Percentiles rank a stretch among this genome's conserved stretches.
phyloP scores from a whole-genome alignment of 805 yeast species.

The Myxozyma melibiosi region DNA sequence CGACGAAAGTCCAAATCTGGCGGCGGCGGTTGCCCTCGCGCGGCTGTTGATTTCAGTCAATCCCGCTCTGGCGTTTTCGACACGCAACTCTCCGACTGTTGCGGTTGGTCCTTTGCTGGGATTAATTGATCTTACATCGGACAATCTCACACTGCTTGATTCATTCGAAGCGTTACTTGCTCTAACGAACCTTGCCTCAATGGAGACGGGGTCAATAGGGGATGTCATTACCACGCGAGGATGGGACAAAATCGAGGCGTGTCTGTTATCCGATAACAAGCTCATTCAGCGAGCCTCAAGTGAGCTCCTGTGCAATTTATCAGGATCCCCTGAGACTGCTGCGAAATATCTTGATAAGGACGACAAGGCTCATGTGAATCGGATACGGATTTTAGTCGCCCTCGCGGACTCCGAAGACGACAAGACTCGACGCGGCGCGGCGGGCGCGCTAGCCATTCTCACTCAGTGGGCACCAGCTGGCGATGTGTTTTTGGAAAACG shows the following conservation, averaged over 20 bases:
- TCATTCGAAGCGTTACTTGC: conserved; percentile 63
- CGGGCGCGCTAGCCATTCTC: conserved; percentile 46
- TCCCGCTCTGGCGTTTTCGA: conserved; percentile 43
- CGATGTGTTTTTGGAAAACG: conserved; percentile 36
- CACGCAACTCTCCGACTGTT: conserved; percentile 39
- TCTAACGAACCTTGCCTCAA: conserved; percentile 65
- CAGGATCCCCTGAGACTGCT: conserved; percentile 45
- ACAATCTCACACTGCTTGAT: conserved; percentile 42
- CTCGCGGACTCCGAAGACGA: conserved; percentile 42
- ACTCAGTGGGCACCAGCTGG: conserved; percentile 45
- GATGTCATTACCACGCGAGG: conserved; percentile 46
- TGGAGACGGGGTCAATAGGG: conserved; percentile 47
- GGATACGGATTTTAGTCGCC: conserved; percentile 41
- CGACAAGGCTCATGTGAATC: conserved; percentile 35
- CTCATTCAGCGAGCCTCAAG: conserved; percentile 60
- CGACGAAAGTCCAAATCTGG: conserved; percentile 18
- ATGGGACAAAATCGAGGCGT: conserved; percentile 52
- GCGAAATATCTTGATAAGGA: conserved; percentile 42
- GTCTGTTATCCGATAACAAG: conserved; percentile 50
- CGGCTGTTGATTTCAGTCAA: conserved; percentile 43
- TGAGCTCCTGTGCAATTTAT: conserved; percentile 66
- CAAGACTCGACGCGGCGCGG: conserved; percentile 43
- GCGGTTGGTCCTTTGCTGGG: conserved; percentile 41
- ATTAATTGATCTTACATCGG: conserved; percentile 36
- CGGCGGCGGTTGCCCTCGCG: conserved; percentile 41